A percentile compares a stretch with the other conserved stretches of the same genome.
These are phyloP conservation scores for Salvia miltiorrhiza DNA, from an alignment of 257 asterid genomes.

Conservation along the genomic window DNA sequence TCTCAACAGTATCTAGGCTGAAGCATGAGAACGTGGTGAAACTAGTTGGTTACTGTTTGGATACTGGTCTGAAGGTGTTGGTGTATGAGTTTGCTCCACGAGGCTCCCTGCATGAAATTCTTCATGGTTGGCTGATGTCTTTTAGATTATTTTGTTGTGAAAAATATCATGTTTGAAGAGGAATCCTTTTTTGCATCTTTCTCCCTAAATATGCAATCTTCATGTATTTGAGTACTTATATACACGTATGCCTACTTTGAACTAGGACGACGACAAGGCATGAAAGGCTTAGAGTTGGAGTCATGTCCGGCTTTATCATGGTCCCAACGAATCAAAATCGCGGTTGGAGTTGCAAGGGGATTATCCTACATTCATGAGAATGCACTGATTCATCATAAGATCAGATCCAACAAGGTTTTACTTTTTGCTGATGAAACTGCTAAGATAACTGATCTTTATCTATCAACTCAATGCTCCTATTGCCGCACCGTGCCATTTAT, in stretches of 20 bases:
- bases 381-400: background rate
- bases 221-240: too few relatives aligned
- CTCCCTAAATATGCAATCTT: too few relatives aligned
- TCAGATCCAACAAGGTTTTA: background rate
- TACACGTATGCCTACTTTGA: too few relatives aligned
- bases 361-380: too few relatives aligned
- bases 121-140: constrained; percentile 41
- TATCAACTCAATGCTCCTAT: too few relatives aligned
- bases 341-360: background rate
- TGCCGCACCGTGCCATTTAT: rapidly evolving
- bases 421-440: background rate
- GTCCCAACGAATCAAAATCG: background rate
- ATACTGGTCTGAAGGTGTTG: constrained; percentile 41
- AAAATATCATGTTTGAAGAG: too few relatives aligned
- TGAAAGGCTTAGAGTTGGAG: too few relatives aligned
- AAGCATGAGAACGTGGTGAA: constrained; percentile 48
- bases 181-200: too few relatives aligned
- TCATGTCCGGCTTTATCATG: background rate
- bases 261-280: too few relatives aligned
- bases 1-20: constrained; percentile 7
- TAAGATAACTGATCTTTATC: background rate
- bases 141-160: too few relatives aligned
- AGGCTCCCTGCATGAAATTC: constrained; percentile 62
- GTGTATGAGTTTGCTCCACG: constrained; percentile 50
- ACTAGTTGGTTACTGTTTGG: constrained; percentile 54